These are phyloP conservation scores for Metschnikowia corniflorae DNA, from an alignment of 805 yeast species.

Conservation along the genomic window DNA sequence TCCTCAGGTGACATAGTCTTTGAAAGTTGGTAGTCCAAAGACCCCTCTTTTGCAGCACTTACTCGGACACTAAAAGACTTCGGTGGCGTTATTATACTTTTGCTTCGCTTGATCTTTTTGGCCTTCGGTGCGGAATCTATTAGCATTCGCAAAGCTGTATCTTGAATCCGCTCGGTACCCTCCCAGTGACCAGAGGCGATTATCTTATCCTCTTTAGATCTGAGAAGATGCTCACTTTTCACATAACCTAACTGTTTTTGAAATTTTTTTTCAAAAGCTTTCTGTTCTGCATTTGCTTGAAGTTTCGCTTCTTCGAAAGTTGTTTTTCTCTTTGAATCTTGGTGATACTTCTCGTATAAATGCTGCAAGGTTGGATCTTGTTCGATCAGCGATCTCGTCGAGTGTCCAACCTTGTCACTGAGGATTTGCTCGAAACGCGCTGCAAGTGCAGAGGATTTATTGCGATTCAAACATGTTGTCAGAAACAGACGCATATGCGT, in stretches of 20 bases:
- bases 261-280: constrained; percentile 9
- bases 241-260: constrained; percentile 23
- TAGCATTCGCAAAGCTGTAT: constrained; percentile 16
- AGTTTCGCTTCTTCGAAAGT: constrained; percentile 5
- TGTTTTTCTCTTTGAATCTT: background rate
- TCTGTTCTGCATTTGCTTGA: constrained; percentile 6
- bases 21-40: constrained; percentile 59
- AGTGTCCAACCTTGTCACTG: constrained; percentile 23
- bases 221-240: constrained; percentile 25
- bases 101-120: constrained; percentile 8
- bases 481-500: constrained; percentile 8
- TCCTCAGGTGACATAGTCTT: constrained; percentile 35
- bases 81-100: constrained; percentile 20
- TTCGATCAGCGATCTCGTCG: constrained; percentile 16
- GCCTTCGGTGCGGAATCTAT: constrained; percentile 15
- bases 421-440: constrained; percentile 34
- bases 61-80: constrained; percentile 39
- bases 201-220: constrained; percentile 4
- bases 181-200: constrained; percentile 13
- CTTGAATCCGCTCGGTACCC: constrained; percentile 13
- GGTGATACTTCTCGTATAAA: constrained; percentile 1
- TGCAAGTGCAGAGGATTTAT: constrained; percentile 23
- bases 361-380: constrained; percentile 19
- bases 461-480: constrained; percentile 1
- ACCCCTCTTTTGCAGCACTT: constrained; percentile 58